Conservation (phyloP, 2,329 filamentous ascomycete species). For the Harringtonia lauricola region DNA sequence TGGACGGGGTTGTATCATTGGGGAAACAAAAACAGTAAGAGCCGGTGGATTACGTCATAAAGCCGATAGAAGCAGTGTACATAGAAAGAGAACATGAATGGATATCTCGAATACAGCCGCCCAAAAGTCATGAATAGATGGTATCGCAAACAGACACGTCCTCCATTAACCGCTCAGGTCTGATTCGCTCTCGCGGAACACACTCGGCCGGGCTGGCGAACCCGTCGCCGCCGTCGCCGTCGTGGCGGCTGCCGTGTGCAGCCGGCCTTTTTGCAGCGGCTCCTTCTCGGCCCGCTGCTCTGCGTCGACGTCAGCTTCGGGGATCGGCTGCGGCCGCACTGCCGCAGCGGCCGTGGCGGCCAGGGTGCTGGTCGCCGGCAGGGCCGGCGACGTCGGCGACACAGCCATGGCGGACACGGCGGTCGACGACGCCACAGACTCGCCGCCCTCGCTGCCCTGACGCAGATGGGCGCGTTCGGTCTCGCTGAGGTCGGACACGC, state of each 20-base stretch:
- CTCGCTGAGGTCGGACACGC: constrained; percentile 29
- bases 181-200: constrained; percentile 8
- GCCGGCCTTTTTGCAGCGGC: neutral
- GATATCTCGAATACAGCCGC: too few species aligned
- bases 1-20: too few species aligned
- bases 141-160: neutral
- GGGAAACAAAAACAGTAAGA: neutral
- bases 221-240: neutral
- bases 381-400: constrained; percentile 2
- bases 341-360: neutral
- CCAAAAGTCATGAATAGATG: too few species aligned
- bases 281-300: neutral
- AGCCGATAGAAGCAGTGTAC: neutral
- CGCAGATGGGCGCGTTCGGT: constrained; percentile 27
- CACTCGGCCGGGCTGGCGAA: constrained; percentile 7
- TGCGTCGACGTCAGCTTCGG: constrained; percentile 2
- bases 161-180: constrained; percentile 1
- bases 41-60: neutral
- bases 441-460: constrained; percentile 30
- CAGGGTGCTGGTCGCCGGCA: neutral
- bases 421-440: constrained; percentile 11
- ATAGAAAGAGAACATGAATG: neutral
- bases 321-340: constrained; percentile 1
- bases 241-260: constrained; percentile 1
- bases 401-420: constrained; percentile 7